phyloP scores from a whole-genome alignment of 192 early-diverging fungal species.

The Linnemannia elongata region DNA sequence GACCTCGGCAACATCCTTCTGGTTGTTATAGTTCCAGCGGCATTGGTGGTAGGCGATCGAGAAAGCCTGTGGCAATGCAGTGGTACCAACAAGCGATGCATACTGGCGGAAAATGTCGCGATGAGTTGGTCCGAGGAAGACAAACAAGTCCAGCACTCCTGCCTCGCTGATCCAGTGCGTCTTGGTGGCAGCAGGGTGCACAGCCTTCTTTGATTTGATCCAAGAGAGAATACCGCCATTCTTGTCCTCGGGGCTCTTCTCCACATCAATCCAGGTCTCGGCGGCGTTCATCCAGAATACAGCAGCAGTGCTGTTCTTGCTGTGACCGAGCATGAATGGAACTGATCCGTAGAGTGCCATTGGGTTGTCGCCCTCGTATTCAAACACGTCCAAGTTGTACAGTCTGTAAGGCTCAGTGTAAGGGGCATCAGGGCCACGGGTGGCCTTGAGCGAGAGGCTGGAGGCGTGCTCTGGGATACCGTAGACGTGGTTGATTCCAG shows the following conservation, averaged over 20 bases:
- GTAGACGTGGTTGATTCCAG: slow-evolving; percentile 89
- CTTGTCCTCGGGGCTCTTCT: slow-evolving; percentile 68
- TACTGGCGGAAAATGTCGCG: slow-evolving; percentile 81
- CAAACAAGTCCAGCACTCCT: slow-evolving; percentile 89
- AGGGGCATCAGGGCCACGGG: slow-evolving; percentile 74
- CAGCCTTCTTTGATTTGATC: slow-evolving; percentile 49
- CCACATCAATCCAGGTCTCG: slow-evolving; percentile 98
- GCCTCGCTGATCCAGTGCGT: slow-evolving; percentile 98
- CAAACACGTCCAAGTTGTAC: slow-evolving; percentile 99
- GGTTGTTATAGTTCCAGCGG: slow-evolving; percentile 97
- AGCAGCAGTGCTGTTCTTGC: slow-evolving; percentile 78
- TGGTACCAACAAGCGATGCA: slow-evolving; percentile 81
- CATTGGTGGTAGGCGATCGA: slow-evolving; percentile 96
- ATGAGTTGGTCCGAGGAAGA: slow-evolving; percentile 81
- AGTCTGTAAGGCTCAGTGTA: slow-evolving; percentile 96
- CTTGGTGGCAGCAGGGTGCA: slow-evolving; percentile 57
- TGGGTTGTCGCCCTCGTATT: slow-evolving; percentile 95
- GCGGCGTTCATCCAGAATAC: slow-evolving; percentile 95
- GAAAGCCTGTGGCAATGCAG: slow-evolving; percentile 90
- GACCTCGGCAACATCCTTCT: slow-evolving; percentile 89
- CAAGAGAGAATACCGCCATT: slow-evolving; percentile 38
- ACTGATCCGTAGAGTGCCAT: slow-evolving; percentile 97
- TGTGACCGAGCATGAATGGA: slow-evolving; percentile 95
- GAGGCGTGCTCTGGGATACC: slow-evolving; percentile 97
- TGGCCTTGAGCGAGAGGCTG: slow-evolving; percentile 89